These are phyloP conservation scores for Arachis monticola DNA, from an alignment of 331 rosid species.

Conservation along the genomic window DNA sequence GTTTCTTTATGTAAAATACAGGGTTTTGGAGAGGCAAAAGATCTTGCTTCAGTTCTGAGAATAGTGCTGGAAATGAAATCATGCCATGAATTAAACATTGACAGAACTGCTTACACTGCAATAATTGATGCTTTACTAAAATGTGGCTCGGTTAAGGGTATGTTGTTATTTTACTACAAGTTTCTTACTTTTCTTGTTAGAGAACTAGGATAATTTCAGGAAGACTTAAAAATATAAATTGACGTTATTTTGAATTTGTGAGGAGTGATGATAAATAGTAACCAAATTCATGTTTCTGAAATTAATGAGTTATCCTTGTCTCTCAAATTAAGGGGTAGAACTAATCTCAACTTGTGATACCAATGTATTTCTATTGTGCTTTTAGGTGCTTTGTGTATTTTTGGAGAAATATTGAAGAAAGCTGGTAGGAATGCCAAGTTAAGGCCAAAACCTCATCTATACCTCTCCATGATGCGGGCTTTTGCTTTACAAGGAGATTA, in stretches of 20 bases:
- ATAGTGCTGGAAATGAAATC: slow-evolving; percentile 81
- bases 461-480: no score
- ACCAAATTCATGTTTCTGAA: slow-evolving; percentile 10
- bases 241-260: slow-evolving; percentile 9
- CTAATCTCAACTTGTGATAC: neutral
- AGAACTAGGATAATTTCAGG: slow-evolving; percentile 7
- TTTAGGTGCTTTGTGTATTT: slow-evolving; percentile 75
- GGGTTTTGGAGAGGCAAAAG: slow-evolving; percentile 75
- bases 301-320: slow-evolving; percentile 26
- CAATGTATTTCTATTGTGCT: no score
- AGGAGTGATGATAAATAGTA: neutral
- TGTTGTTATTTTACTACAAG: slow-evolving; percentile 36
- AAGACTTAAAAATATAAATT: slow-evolving; percentile 8
- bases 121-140: slow-evolving; percentile 71
- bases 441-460: neutral
- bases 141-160: slow-evolving; percentile 75
- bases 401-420: slow-evolving; percentile 79
- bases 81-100: slow-evolving; percentile 52
- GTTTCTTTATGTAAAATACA: slow-evolving; percentile 40
- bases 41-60: slow-evolving; percentile 60
- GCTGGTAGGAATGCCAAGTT: slow-evolving; percentile 62
- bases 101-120: slow-evolving; percentile 86
- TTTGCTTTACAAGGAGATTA: neutral
- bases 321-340: slow-evolving; percentile 23
- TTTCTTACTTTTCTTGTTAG: neutral